Base-by-base conservation (phyloP, 1,284 basidiomycete genomes). In the Irpex sp. region DNA sequence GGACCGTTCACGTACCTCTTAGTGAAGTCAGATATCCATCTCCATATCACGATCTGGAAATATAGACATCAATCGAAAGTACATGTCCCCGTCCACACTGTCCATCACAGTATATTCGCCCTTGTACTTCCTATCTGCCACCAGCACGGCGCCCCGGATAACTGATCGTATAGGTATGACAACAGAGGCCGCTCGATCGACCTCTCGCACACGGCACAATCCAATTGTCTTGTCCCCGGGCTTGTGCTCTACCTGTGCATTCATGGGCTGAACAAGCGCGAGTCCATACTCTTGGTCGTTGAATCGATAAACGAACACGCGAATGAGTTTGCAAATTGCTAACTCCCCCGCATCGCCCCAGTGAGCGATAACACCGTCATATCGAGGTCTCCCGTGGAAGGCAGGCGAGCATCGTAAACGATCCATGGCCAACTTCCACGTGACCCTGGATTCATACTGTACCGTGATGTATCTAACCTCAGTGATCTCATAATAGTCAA, bases 391-490 rank as follows among this genome's bases (percentile, higher is more conserved):
- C 4, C 64, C 63, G 49, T 73, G 66, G 61, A 76, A 77, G 0
- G 0, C 13, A 1, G 72, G 71, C 37, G 52, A 70, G 57, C 74
- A 75, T n/a, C 66, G 64, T 2, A 75, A 64, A 55, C 68, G 68
- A 51, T 77, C 72, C 0, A 58, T 65, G 6, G 19, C 19, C 36
- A 63, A 40, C 7, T 60, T 15, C 74, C 73, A 75, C 40, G 73
- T 67, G 0, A 74, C 74, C 26, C 66, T 58, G 2, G 73, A 75
- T 62, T 72, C 66, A 52, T 70, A 76, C 55, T 66, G 60, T 8
- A 74, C 64, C 21, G 69, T 67, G 7, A 76, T 9, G 52, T 65
- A 71, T 2, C 49, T 26, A 59, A 68, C 69, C 34, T 66, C 66
- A 5, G 49, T 64, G 37, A 68, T 63, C 49, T 52, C n/a, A n/a